A percentile compares a stretch with the other conserved stretches of the same genome.
These are phyloP conservation scores for Dalbergia cultrata DNA, from an alignment of 306 rosid genomes.

Conservation along the genomic window DNA sequence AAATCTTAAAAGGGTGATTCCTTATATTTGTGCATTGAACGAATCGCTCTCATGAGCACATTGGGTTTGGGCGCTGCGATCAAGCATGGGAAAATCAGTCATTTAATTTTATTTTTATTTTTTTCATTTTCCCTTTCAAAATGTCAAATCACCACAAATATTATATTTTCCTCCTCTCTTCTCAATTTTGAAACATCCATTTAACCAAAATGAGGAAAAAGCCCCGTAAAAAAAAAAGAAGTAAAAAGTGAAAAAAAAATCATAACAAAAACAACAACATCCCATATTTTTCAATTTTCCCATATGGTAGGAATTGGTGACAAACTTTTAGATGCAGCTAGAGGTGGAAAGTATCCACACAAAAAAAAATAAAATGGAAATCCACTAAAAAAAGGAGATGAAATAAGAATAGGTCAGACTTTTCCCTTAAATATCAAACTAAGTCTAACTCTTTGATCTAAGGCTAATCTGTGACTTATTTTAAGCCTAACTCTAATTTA, in stretches of 20 bases:
- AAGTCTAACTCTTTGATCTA: too few relatives aligned
- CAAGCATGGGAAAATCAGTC: constrained; percentile 8
- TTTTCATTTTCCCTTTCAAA: neutral
- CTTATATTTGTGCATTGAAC: constrained; percentile 20
- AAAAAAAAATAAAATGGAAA: too few relatives aligned
- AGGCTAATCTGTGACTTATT: too few relatives aligned
- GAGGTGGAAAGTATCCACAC: too few relatives aligned
- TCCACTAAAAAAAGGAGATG: too few relatives aligned
- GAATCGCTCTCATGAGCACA: neutral
- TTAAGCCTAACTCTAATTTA: too few relatives aligned
- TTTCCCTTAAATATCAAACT: too few relatives aligned
- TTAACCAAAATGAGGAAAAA: neutral
- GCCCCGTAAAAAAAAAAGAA: too few relatives aligned
- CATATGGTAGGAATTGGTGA: constrained; percentile 51
- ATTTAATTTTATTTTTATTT: neutral
- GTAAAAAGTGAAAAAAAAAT: too few relatives aligned
- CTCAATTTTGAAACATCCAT: neutral
- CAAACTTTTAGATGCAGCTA: too few relatives aligned
- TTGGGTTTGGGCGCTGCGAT: neutral
- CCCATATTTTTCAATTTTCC: neutral
- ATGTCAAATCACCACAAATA: neutral
- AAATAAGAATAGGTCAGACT: too few relatives aligned
- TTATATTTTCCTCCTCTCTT: neutral
- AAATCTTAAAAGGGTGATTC: constrained; percentile 17
- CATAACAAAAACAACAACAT: neutral